Conservation (phyloP, 2,329 filamentous ascomycete species). For the Microascus cirrosus region DNA sequence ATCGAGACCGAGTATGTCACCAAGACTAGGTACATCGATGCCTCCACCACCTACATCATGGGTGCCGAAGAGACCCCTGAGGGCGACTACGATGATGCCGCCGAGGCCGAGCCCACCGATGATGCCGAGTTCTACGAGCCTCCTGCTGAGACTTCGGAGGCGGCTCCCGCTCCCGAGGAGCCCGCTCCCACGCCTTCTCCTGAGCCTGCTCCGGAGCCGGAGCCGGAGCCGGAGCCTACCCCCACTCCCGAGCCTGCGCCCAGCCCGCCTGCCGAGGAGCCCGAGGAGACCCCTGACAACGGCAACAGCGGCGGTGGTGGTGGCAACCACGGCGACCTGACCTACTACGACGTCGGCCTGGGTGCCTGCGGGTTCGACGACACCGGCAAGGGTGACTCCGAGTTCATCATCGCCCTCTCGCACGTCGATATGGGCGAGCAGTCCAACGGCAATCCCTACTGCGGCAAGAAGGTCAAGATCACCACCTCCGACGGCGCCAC, state of each 20-base stretch:
- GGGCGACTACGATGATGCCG: conserved; percentile 1
- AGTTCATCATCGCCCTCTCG: conserved; percentile 61
- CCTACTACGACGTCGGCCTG: conserved; percentile 60
- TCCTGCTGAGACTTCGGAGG: neutral
- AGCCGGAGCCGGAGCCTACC: conserved; percentile 6
- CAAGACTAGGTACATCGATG: conserved; percentile 33
- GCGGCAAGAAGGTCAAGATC: conserved; percentile 58
- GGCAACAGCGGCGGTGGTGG: conserved; percentile 10
- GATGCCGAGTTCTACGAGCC: conserved; percentile 15
- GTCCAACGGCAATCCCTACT: conserved; percentile 60
- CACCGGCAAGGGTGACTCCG: conserved; percentile 37
- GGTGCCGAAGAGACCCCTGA: conserved; percentile 9
- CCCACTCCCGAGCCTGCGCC: conserved; percentile 9
- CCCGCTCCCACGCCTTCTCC: conserved; percentile 7
- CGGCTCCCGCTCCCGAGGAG: conserved; percentile 3
- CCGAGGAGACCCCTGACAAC: neutral
- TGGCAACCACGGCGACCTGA: conserved; percentile 52
- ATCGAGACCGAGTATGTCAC: conserved; percentile 26
- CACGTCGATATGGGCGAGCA: conserved; percentile 47
- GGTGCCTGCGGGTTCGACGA: conserved; percentile 59
- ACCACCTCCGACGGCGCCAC: conserved; percentile 37
- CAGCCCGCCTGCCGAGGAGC: conserved; percentile 6
- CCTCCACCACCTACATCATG: conserved; percentile 13
- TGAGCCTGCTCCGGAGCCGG: conserved; percentile 8
- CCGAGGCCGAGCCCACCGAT: conserved; percentile 11